Base-by-base conservation (phyloP, 2,329 filamentous ascomycete genomes). In the Aureobasidium sp. region DNA sequence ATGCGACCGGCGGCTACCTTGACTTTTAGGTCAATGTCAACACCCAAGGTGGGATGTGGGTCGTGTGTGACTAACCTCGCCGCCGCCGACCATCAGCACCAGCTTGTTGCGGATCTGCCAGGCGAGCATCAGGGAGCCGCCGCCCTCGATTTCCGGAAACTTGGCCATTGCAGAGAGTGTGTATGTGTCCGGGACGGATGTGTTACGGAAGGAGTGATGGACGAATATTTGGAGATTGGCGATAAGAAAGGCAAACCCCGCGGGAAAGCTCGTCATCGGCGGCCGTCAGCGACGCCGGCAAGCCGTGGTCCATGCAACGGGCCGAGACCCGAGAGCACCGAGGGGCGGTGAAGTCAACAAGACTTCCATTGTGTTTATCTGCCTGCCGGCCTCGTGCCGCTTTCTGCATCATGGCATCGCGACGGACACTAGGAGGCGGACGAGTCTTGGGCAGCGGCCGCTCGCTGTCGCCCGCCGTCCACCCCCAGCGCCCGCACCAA, bases 1-100 rank as follows among this genome's bases (percentile, higher is more conserved):
- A 99, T 95, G 63, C 94, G 90, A 60, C 93, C 92, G 60, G 94
- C 92, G 62, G 94, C 94, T 65, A 99, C 94, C 94, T 97, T 73
- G 62, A 63, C 63, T 73, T 67, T 19, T 19, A 57, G 43, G 71
- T 74, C 68, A 74, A 73, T 47, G 68, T 71, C 70, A 69, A 68
- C 58, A 65, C 54, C 54, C 35, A 61, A 57, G 42, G 60, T 47
- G 50, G 37, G 54, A 57, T 64, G 53, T 57, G 45, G 35, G 51
- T 38, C 19, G 21, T 58, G 31, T 40, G 35, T 7, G 17, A 73
- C 83, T 67, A 78, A 95, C 93, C 81, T 97, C 93, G 74, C 94
- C 94, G 68, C 94, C 94, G 65, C 94, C 94, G 8, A 99, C 84
- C 4, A 99, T 89, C n/a, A 99, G 78, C 17, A 97, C 87, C 65